A percentile compares a stretch with the other conserved stretches of the same genome.
Conservation (phyloP, 2,329 filamentous ascomycete species). For the Didymella pomorum region DNA sequence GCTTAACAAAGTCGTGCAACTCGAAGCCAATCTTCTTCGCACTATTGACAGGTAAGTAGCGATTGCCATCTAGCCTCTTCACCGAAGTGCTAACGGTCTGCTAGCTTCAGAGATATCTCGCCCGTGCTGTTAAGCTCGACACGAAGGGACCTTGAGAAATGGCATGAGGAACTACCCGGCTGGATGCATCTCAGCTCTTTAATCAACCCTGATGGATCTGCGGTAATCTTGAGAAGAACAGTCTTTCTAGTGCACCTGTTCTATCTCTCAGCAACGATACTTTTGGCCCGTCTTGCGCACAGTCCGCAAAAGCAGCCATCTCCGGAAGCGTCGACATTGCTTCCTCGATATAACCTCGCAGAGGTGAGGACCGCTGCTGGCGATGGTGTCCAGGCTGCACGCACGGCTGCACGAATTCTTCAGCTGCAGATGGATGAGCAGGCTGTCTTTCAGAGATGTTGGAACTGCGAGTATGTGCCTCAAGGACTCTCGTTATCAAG, state of each 20-base stretch:
- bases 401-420: neutral
- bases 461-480: neutral
- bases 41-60: neutral
- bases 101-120: neutral
- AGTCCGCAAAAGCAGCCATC: neutral
- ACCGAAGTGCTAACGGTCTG: no score
- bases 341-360: neutral
- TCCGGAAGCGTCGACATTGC: no score
- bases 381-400: neutral
- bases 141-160: neutral
- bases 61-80: no score
- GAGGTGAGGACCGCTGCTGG: neutral
- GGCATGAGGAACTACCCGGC: neutral
- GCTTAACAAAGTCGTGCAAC: neutral
- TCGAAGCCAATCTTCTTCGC: neutral
- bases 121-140: neutral
- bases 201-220: neutral
- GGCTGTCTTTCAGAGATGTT: neutral
- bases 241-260: neutral
- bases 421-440: neutral
- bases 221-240: neutral
- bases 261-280: neutral
- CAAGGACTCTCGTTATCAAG: neutral
- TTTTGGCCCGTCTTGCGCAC: neutral
- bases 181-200: neutral